Evolutionary conservation across 108 stramenopile species (phyloP).

Genomic region (Cyclotella choctawhatcheeana): DNA sequence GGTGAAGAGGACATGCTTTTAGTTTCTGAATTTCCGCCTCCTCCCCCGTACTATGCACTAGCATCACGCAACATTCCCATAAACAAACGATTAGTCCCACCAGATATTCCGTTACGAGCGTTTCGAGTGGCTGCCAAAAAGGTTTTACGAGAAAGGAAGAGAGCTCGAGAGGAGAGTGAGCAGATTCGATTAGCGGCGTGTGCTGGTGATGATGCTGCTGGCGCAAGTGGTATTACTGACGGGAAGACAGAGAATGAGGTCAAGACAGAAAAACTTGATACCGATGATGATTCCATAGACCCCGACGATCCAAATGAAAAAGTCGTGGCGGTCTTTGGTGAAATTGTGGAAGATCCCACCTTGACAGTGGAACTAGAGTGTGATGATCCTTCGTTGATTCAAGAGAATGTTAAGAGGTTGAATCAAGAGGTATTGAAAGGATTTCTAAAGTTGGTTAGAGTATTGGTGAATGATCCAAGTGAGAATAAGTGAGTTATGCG

Average conservation of each 20-base stretch:
- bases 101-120: constrained; percentile 71
- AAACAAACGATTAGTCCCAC: constrained; percentile 30
- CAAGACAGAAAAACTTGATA: constrained; percentile 7
- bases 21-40: constrained; percentile 87
- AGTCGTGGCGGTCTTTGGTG: constrained; percentile 84
- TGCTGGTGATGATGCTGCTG: constrained; percentile 33
- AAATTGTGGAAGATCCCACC: constrained; percentile 88
- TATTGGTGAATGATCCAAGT: constrained; percentile 77
- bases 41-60: constrained; percentile 76
- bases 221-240: too few species aligned
- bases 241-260: constrained; percentile 6
- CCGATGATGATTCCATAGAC: constrained; percentile 72
- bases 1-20: constrained; percentile 44
- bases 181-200: constrained; percentile 44
- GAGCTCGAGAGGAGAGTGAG: constrained; percentile 54
- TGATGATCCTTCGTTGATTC: constrained; percentile 68
- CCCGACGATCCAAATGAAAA: constrained; percentile 41
- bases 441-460: constrained; percentile 71
- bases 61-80: constrained; percentile 50
- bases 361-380: constrained; percentile 68
- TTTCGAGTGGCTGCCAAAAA: constrained; percentile 75
- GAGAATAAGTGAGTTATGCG: constrained; percentile 72
- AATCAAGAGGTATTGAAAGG: constrained; percentile 70
- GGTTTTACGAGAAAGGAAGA: constrained; percentile 36
- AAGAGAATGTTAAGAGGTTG: constrained; percentile 80